Conservation (phyloP, 2,329 filamentous ascomycete species). For the Colletotrichum sp. region DNA sequence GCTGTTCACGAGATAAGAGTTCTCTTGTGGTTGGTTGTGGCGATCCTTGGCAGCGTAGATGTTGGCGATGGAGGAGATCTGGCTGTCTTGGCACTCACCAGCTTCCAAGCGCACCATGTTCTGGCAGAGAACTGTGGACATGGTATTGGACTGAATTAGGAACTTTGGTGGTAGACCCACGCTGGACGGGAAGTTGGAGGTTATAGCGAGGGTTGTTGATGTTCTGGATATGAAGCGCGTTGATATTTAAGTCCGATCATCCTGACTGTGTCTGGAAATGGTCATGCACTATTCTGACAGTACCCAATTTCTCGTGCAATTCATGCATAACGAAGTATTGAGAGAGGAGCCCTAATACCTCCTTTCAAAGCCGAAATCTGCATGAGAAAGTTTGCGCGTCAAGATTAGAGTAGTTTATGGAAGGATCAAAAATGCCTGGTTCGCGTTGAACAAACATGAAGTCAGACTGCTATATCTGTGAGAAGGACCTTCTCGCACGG, state of each 20-base stretch:
- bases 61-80: not conserved
- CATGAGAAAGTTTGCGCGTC: no score
- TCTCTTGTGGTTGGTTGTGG: not conserved
- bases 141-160: not conserved
- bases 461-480: not conserved
- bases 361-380: no score
- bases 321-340: not conserved
- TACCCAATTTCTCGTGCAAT: not conserved
- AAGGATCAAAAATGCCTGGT: not conserved
- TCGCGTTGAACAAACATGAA: not conserved
- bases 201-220: not conserved
- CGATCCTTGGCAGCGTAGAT: not conserved
- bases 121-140: not conserved
- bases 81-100: not conserved
- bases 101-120: not conserved
- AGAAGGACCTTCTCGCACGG: not conserved
- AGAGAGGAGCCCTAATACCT: not conserved
- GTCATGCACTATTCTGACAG: not conserved
- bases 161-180: not conserved
- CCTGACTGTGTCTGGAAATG: not conserved
- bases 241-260: not conserved
- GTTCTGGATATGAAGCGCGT: not conserved
- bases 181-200: not conserved
- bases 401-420: no score
- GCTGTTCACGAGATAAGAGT: no score